Evolutionary conservation across 2,329 filamentous ascomycete species (phyloP).

Genomic region (Pezicula neosporulosa): DNA sequence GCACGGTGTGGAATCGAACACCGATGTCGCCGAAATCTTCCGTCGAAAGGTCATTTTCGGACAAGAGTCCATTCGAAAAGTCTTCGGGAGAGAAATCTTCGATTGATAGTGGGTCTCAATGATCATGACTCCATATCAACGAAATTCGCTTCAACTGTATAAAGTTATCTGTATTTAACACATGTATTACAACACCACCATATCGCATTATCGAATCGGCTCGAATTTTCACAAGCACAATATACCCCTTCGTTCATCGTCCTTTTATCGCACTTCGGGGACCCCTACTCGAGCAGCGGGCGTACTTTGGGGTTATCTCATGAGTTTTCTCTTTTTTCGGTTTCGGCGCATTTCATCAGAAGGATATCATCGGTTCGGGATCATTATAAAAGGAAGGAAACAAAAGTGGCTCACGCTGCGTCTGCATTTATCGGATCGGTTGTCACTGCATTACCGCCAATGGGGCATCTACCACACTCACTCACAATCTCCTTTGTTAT

Average conservation of each 20-base stretch:
- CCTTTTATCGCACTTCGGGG: background rate
- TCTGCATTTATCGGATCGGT: slow-evolving; percentile 1
- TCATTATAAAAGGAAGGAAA: slow-evolving; percentile 26
- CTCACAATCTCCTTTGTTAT: too few species aligned
- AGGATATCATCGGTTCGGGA: slow-evolving; percentile 11
- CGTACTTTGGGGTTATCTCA: background rate
- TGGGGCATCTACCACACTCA: too few species aligned
- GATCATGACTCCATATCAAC: slow-evolving; percentile 1
- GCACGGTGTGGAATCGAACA: slow-evolving; percentile 53
- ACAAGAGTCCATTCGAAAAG: too few species aligned
- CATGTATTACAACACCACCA: slow-evolving; percentile 11
- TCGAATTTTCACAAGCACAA: slow-evolving; percentile 8
- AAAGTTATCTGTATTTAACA: slow-evolving; percentile 16
- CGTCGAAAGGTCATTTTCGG: background rate
- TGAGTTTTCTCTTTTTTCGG: slow-evolving; percentile 16
- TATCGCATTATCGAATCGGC: slow-evolving; percentile 16
- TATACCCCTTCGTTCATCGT: slow-evolving; percentile 2
- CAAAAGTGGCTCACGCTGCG: slow-evolving; percentile 31
- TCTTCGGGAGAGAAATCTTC: slow-evolving; percentile 10
- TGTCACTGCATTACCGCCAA: too few species aligned
- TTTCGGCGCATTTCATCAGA: slow-evolving; percentile 21
- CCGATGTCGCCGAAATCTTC: slow-evolving; percentile 24
- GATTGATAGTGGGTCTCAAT: slow-evolving; percentile 15
- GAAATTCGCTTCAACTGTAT: slow-evolving; percentile 16
- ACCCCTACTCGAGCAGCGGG: background rate